Conservation (phyloP, 257 asterid genomes). For the Fraxinus americana region DNA sequence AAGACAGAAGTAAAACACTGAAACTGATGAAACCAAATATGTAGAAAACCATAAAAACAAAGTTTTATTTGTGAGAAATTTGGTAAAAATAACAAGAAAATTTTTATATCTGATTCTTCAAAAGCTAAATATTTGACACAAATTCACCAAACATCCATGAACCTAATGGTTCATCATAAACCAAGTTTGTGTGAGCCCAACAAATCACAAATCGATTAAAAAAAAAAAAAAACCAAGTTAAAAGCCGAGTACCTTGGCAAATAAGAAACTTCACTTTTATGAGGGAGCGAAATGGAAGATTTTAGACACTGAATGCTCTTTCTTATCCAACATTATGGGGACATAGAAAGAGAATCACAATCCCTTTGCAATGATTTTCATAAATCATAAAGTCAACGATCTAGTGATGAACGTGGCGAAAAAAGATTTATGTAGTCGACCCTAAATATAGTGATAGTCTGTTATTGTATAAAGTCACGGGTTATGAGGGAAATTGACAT, state of each 20-base stretch:
- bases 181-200: conserved; percentile 13
- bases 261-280: background rate
- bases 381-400: background rate
- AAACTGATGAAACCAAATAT: background rate
- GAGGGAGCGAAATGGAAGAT: conserved; percentile 5
- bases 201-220: conserved; percentile 4
- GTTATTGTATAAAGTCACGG: background rate
- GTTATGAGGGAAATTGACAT: background rate
- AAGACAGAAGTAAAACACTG: background rate
- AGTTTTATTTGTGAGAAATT: background rate
- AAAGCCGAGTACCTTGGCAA: background rate
- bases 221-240: background rate
- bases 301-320: background rate
- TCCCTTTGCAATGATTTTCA: background rate
- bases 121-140: conserved; percentile 5
- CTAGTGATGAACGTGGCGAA: background rate
- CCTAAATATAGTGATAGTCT: background rate
- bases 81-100: background rate
- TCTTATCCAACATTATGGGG: conserved; percentile 4
- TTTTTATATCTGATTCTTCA: background rate
- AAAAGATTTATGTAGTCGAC: background rate
- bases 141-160: conserved; percentile 4
- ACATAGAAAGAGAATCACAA: background rate
- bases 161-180: background rate
- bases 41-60: background rate